These are phyloP conservation scores for Nakataea oryzae DNA, from an alignment of 2,329 filamentous ascomycete species.

Conservation along the genomic window DNA sequence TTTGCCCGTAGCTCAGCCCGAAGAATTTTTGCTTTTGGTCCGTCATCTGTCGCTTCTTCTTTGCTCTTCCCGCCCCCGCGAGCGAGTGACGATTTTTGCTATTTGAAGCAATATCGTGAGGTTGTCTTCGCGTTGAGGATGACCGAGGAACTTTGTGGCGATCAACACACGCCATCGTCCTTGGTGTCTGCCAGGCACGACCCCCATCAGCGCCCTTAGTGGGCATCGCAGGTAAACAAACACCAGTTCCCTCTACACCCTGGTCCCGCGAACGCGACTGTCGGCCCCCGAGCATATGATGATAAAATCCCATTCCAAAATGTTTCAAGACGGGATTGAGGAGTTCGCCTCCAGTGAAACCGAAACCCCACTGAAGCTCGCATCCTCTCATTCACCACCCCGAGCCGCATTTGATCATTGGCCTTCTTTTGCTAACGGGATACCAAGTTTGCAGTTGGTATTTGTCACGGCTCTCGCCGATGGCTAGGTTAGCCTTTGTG, in stretches of 20 bases:
- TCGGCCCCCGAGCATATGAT: conserved; percentile 9
- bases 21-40: not conserved
- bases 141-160: not conserved
- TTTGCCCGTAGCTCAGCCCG: not conserved
- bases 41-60: not conserved
- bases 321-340: conserved; percentile 30
- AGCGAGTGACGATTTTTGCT: too few species aligned
- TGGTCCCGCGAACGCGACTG: too few species aligned
- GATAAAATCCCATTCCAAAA: conserved; percentile 14
- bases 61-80: not conserved
- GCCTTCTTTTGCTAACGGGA: not conserved
- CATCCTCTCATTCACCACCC: not conserved
- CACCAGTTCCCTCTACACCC: not conserved
- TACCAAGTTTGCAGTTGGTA: not conserved
- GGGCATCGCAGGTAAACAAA: not conserved
- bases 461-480: not conserved
- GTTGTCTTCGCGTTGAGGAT: too few species aligned
- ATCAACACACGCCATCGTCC: too few species aligned
- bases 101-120: too few species aligned
- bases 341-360: conserved; percentile 18
- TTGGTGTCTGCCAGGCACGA: not conserved
- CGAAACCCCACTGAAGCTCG: conserved; percentile 8
- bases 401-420: not conserved
- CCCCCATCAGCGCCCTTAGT: not conserved
- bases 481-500: too few species aligned